Base-by-base conservation (phyloP, 2,329 filamentous ascomycete genomes). In the Dryadomyces sulphureus region DNA sequence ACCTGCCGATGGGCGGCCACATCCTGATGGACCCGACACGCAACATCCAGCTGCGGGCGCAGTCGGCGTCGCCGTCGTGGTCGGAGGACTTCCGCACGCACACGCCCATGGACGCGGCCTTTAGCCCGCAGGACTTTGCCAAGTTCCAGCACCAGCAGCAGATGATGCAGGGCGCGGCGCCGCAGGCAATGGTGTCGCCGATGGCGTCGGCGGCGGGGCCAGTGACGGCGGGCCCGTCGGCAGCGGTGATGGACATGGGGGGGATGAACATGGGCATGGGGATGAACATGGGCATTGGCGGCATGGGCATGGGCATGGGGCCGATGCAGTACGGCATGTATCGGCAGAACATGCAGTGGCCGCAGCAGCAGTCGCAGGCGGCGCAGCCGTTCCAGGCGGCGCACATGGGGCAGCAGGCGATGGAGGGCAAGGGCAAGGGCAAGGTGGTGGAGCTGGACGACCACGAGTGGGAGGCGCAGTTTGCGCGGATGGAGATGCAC, bases 371-470 rank as follows among this genome's bases (percentile, higher is more conserved):
- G 11, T 45, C 43, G 35, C 35, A 40, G n/a, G 16, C 12, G 56
- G 56, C 69, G 55, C 67, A 66, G 24, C 38, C 36, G 44, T 44
- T 65, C 54, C 59, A 70, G 56, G n/a, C n/a, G n/a, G n/a, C n/a
- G n/a, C 57, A 69, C 57, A 66, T 66, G 38, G 21, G 6, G 7
- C 41, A 20, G 34, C 8, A 12, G 42, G 22, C 59, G 64, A 56
- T 59, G 54, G 69, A 75, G 51, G 68, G 65, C 42, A 70, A 75
- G 52, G 69, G 65, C 43, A 84, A 88, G 62, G 85, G 84, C 49
- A 96, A 96, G 61, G 77, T 96, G 66, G 81, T 96, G 12, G 92
- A 96, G 66, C 75, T 96, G 21, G 87, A 95, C 60, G 90, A 98
- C 55, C 70, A 82, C 57, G 83, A 94, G 59, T 96, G 92, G 92